A percentile compares a stretch with the other conserved stretches of the same genome.
Conservation (phyloP, 1,284 basidiomycete genomes). For the Veloboletus limbatus region DNA sequence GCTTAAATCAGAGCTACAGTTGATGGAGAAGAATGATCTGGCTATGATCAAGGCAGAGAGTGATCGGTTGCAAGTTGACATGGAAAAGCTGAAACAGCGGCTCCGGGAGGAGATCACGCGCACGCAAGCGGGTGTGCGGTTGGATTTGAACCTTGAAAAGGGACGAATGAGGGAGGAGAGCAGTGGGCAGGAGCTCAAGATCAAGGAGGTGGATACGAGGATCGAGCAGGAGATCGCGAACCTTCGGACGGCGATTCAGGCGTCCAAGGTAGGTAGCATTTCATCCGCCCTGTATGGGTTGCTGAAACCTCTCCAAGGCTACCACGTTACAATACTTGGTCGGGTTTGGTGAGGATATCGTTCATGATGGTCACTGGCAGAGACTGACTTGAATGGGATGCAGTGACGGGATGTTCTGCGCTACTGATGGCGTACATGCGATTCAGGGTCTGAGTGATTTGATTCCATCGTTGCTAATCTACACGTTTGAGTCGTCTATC, state of each 20-base stretch:
- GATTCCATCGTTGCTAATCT: no score
- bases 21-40: constrained; percentile 97
- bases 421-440: constrained; percentile 83
- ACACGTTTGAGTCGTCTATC: neutral
- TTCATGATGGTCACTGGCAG: neutral
- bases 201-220: constrained; percentile 96
- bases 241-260: constrained; percentile 87
- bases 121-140: constrained; percentile 90
- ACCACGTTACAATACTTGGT: constrained; percentile 82
- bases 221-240: constrained; percentile 97
- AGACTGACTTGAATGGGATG: constrained; percentile 12
- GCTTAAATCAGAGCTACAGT: constrained; percentile 93
- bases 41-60: constrained; percentile 95
- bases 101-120: constrained; percentile 89
- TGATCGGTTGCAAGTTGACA: constrained; percentile 86
- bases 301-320: constrained; percentile 46
- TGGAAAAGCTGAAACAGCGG: constrained; percentile 95
- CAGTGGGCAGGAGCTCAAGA: constrained; percentile 91
- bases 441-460: constrained; percentile 45
- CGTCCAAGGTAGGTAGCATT: constrained; percentile 76
- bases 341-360: constrained; percentile 63
- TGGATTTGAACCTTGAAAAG: constrained; percentile 97
- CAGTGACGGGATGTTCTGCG: constrained; percentile 85
- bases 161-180: constrained; percentile 94
- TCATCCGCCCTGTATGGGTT: neutral